Evolutionary conservation across 768 basidiomycete species (phyloP).

Genomic region (Podaxis rugospora): DNA sequence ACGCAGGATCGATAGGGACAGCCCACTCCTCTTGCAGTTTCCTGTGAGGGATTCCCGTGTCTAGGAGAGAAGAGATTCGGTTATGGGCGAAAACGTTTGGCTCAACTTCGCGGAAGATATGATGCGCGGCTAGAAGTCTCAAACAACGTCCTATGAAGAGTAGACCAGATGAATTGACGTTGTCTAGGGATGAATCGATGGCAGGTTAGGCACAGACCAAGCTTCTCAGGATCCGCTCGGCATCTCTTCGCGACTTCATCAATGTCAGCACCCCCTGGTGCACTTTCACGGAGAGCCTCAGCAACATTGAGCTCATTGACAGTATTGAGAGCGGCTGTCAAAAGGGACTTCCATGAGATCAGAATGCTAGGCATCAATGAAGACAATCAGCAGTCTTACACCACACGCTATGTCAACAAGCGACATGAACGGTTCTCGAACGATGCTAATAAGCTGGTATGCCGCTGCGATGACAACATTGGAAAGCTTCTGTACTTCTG

Average conservation of each 20-base stretch:
- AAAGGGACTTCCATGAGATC: not conserved
- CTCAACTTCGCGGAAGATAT: conserved; percentile 21
- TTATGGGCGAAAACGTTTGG: conserved; percentile 24
- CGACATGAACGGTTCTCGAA: conserved; percentile 4
- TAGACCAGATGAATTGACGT: not conserved
- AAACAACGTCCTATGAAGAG: conserved; percentile 17
- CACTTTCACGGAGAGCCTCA: not conserved
- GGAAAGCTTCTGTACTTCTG: conserved; percentile 1
- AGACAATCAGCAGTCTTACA: not conserved
- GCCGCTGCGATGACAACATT: conserved; percentile 8
- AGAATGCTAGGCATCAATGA: not conserved
- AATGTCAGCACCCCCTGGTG: not conserved
- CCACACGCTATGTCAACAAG: conserved; percentile 4
- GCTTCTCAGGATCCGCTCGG: conserved; percentile 4
- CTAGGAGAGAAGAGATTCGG: conserved; percentile 16
- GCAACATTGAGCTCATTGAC: conserved; percentile 9
- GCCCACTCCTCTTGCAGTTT: not conserved
- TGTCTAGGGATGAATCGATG: not conserved
- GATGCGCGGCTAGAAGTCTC: conserved; percentile 20
- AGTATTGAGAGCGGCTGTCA: conserved; percentile 9
- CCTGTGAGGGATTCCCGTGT: conserved; percentile 9
- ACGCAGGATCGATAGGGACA: not conserved
- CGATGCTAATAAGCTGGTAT: conserved; percentile 6
- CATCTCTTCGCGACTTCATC: not conserved
- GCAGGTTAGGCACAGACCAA: not conserved